These are phyloP conservation scores for Trypethelium eluteriae DNA, from an alignment of 495 filamentous ascomycete species.

Conservation along the genomic window DNA sequence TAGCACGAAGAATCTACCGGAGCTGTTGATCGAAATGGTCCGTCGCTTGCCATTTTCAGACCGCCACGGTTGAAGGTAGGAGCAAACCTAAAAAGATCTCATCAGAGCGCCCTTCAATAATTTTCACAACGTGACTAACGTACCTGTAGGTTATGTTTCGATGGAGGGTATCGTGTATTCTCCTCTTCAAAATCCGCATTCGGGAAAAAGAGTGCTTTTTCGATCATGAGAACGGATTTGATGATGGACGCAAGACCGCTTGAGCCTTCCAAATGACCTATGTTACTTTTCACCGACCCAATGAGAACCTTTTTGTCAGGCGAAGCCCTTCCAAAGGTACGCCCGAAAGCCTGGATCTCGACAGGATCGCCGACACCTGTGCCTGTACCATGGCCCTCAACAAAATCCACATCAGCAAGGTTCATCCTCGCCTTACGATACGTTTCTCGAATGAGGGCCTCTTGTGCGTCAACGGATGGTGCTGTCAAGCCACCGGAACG, in stretches of 20 bases:
- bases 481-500: conserved; percentile 13
- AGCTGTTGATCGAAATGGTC: conserved; percentile 37
- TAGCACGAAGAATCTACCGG: conserved; percentile 28
- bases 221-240: conserved; percentile 51
- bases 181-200: conserved; percentile 39
- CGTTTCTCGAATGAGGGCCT: conserved; percentile 14
- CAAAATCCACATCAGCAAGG: conserved; percentile 16
- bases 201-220: conserved; percentile 45
- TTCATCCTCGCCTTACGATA: conserved; percentile 22
- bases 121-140: neutral
- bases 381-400: conserved; percentile 20
- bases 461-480: conserved; percentile 14
- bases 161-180: conserved; percentile 30
- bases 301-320: neutral
- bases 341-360: conserved; percentile 7
- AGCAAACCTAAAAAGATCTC: neutral
- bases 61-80: conserved; percentile 2
- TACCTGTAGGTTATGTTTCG: conserved; percentile 1
- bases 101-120: neutral
- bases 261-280: conserved; percentile 46
- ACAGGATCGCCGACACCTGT: conserved; percentile 16
- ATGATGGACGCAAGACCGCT: conserved; percentile 52
- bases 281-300: conserved; percentile 11
- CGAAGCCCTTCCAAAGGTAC: neutral
- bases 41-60: neutral